Evolutionary conservation across 768 basidiomycete species (phyloP), one percentile per base, ranked within the genome.

Genomic region (Suillus placidus): DNA sequence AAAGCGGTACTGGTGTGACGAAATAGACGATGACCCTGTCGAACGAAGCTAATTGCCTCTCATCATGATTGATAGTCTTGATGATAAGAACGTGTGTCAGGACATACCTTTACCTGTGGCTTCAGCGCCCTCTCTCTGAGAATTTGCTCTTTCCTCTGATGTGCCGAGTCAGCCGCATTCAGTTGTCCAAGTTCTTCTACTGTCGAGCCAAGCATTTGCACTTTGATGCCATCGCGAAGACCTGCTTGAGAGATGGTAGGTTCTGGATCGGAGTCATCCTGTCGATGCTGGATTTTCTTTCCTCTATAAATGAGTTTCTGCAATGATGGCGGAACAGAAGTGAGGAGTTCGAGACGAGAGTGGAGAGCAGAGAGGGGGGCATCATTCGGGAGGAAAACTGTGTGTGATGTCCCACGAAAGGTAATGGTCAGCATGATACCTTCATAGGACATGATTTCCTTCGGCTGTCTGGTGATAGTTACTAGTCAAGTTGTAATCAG

Each of bases 291-390:
- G 40, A 74, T 64, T 61, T 78, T 84, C 80, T 89, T 92, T 40
- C 91, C 90, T 72, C 87, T 91, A 78, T 84, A 89, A 10, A 93
- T 73, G 49, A 93, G 79, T 71, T 93, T 94, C 79, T 93, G 91
- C 47, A 88, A 77, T 4, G 81, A 73, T 4, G 86, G 82, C 0
- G 90, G 89, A 13, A 93, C 88, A 32, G 82, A 80, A 2, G 90
- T 93, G 35, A 91, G 81, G 68, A 87, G 83, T 71, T 89, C 85
- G 5, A 93, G 72, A 37, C 72, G 81, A 1, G 78, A 69, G 62
- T 87, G 83, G 2, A 94, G 78, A 12, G 71, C 72, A 2, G 78
- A 74, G n/a, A 93, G 71, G 3, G 89, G 83, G 57, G 78, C 79
- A 49, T 87, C 80, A 0, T 82, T 74, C n/a, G 78, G 77, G 0